Evolutionary conservation across 495 filamentous ascomycete genomes (phyloP).

Genomic region (Xylaria venustula): DNA sequence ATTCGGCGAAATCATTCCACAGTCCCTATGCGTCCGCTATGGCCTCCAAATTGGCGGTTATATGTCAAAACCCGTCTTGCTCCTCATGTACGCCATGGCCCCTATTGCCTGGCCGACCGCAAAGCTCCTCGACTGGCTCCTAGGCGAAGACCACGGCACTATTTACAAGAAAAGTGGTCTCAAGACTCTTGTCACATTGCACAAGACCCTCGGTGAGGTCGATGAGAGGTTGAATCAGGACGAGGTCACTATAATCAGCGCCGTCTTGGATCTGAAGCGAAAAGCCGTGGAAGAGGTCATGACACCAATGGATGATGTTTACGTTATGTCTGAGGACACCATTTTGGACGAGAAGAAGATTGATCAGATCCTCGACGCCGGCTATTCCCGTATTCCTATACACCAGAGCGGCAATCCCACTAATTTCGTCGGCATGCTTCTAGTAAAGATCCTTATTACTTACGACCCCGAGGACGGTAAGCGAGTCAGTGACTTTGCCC

Average conservation of each 20-base stretch:
- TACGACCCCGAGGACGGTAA: conserved; percentile 94
- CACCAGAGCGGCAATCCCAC: conserved; percentile 76
- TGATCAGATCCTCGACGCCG: conserved; percentile 85
- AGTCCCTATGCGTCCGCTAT: conserved; percentile 95
- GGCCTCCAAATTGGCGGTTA: conserved; percentile 94
- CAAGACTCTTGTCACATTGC: conserved; percentile 77
- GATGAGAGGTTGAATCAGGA: conserved; percentile 92
- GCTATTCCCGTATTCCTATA: conserved; percentile 94
- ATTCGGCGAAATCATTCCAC: conserved; percentile 93
- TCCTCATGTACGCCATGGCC: conserved; percentile 87
- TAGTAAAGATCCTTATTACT: conserved; percentile 97
- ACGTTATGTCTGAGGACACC: conserved; percentile 89
- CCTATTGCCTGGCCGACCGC: conserved; percentile 88
- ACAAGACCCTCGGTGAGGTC: conserved; percentile 82
- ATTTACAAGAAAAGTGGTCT: conserved; percentile 94
- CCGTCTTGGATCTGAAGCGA: conserved; percentile 92
- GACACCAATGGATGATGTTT: conserved; percentile 98
- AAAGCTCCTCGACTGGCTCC: conserved; percentile 81
- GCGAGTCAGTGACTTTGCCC: conserved; percentile 79
- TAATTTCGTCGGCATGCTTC: conserved; percentile 95
- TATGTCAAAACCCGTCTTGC: conserved; percentile 85
- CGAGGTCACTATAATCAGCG: conserved; percentile 97
- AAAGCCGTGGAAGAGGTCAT: conserved; percentile 93
- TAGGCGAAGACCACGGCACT: conserved; percentile 90
- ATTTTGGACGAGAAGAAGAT: conserved; percentile 89